Evolutionary conservation across 78 protist genomes (phyloP), one percentile per base, ranked within the genome.

Genomic region (Creolimax fragrantissima): DNA sequence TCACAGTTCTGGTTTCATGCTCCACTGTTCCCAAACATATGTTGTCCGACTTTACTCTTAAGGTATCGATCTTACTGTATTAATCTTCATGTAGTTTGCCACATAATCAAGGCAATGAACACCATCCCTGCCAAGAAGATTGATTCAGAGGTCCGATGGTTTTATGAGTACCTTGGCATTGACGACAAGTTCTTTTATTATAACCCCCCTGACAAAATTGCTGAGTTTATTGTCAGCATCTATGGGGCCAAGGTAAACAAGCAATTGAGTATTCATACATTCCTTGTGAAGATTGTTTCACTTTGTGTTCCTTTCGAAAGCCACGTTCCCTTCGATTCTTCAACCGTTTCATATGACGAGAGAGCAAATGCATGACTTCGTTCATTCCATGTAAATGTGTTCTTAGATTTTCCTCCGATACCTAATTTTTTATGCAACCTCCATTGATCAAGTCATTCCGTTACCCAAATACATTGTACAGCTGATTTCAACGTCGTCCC

Each of bases 201-300:
- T 3, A 83, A 89, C 45, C 3, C n/a, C 35, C 39, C 45, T 4
- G 81, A 89, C 85, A 89, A 89, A 83, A 89, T 89, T 89, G 45
- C 45, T 83, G 91, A 89, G 81, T 89, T 89, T 44, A 44, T 89
- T 4, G 43, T 89, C 37, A 3, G 42, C 91, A 43, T 89, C 32
- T 89, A 89, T 6, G 91, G 47, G 35, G 58, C 91, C 81, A 89
- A 89, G 91, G 44, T 89, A n/a, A n/a, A n/a, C n/a, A n/a, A n/a
- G n/a, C n/a, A n/a, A n/a, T n/a, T n/a, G n/a, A n/a, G n/a, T n/a
- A n/a, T n/a, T n/a, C n/a, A n/a, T n/a, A n/a, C n/a, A n/a, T n/a
- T n/a, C n/a, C n/a, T n/a, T n/a, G n/a, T n/a, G n/a, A n/a, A n/a
- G n/a, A 3, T 83, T 89, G 36, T 17, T 43, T 39, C 41, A 44